Evolutionary conservation across 1,284 basidiomycete species (phyloP).

Genomic region (Tylopilus orsonianus): DNA sequence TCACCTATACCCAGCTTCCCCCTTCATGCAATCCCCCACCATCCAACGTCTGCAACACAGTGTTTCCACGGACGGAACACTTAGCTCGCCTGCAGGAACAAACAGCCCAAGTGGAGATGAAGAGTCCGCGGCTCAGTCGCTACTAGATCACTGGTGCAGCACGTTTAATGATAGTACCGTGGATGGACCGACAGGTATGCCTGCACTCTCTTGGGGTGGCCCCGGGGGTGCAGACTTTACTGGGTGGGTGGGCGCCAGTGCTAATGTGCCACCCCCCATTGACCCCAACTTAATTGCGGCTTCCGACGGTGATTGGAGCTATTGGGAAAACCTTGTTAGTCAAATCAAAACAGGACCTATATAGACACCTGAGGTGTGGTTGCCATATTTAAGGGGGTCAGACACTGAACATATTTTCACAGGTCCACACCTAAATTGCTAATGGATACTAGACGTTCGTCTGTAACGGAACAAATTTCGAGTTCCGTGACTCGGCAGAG

Average conservation of each 20-base stretch:
- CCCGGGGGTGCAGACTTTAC: constrained; percentile 56
- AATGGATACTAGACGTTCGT: constrained; percentile 4
- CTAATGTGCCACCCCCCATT: constrained; percentile 28
- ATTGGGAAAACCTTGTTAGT: constrained; percentile 79
- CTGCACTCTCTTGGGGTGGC: constrained; percentile 62
- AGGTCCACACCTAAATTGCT: background rate
- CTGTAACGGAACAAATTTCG: constrained; percentile 11
- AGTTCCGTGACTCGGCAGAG: constrained; percentile 5
- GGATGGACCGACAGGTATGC: constrained; percentile 49
- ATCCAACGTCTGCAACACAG: constrained; percentile 62
- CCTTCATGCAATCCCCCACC: constrained; percentile 50
- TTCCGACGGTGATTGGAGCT: constrained; percentile 72
- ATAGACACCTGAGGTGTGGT: constrained; percentile 16
- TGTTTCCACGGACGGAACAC: constrained; percentile 40
- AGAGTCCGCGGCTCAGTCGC: constrained; percentile 68
- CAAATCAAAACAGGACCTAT: constrained; percentile 59
- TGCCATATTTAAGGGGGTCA: background rate
- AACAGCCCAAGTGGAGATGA: constrained; percentile 72
- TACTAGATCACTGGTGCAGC: constrained; percentile 81
- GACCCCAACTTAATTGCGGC: constrained; percentile 46
- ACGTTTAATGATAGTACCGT: constrained; percentile 63
- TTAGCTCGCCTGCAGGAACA: constrained; percentile 53
- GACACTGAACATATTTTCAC: background rate
- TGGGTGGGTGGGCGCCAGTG: constrained; percentile 53
- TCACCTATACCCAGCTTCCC: constrained; percentile 30